Conservation (phyloP, 371 early-diverging fungal species). For the Apophysomyces variabilis region DNA sequence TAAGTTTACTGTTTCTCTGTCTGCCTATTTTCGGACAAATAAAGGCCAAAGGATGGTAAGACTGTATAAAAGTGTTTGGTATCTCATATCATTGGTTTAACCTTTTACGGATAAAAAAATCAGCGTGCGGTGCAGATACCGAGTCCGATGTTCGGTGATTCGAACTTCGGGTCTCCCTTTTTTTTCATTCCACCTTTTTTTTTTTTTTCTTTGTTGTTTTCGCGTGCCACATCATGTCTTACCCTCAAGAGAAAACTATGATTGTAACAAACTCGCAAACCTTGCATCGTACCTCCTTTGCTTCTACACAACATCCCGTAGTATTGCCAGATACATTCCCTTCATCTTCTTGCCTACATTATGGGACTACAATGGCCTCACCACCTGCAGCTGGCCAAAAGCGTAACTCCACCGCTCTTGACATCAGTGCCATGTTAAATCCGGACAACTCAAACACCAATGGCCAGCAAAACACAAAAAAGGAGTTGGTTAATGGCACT, state of each 20-base stretch:
- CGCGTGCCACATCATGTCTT: slow-evolving; percentile 10
- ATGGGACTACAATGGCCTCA: not conserved
- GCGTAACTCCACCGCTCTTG: slow-evolving; percentile 12
- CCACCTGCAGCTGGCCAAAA: slow-evolving; percentile 7
- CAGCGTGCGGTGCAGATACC: too few species aligned
- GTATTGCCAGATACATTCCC: not conserved
- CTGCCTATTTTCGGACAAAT: too few species aligned
- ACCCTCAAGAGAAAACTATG: slow-evolving; percentile 4
- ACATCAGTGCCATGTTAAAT: slow-evolving; percentile 15
- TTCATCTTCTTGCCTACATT: not conserved
- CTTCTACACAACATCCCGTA: not conserved
- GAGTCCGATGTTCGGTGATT: too few species aligned
- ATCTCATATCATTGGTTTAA: not conserved
- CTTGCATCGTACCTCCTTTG: not conserved
- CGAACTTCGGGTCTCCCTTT: not conserved
- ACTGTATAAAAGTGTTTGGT: not conserved
- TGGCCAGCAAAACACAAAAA: not conserved
- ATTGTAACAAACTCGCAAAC: slow-evolving; percentile 7
- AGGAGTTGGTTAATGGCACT: slow-evolving; percentile 1
- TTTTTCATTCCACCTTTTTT: not conserved
- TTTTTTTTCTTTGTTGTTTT: not conserved
- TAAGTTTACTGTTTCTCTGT: too few species aligned
- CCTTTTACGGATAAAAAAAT: too few species aligned
- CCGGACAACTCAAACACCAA: not conserved
- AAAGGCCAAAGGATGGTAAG: too few species aligned